A percentile compares a stretch with the other conserved stretches of the same genome.
These are phyloP conservation scores for Xylaria sp. DNA, from an alignment of 2,329 filamentous ascomycete species.

Conservation along the genomic window DNA sequence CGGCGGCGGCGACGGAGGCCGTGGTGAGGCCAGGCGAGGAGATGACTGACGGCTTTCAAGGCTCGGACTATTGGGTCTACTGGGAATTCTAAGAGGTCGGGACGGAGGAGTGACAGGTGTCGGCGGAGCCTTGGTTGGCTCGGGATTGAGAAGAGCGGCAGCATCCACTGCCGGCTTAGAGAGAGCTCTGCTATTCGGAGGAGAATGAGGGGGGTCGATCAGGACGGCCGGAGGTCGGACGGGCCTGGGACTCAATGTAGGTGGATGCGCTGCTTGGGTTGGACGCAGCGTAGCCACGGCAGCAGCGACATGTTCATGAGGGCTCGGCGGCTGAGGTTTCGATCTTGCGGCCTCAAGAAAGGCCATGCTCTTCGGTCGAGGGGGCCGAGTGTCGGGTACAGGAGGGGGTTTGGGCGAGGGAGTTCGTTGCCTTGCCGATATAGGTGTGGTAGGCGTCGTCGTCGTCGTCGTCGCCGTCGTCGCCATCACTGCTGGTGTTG, in stretches of 20 bases:
- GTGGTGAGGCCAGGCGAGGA: constrained; percentile 59
- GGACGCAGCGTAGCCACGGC: constrained; percentile 52
- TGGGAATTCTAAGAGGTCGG: constrained; percentile 65
- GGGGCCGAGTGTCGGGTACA: constrained; percentile 49
- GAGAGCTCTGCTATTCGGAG: constrained; percentile 62
- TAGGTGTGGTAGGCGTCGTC: constrained; percentile 18
- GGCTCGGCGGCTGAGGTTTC: constrained; percentile 45
- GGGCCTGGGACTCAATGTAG: constrained; percentile 59
- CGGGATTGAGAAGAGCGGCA: constrained; percentile 60
- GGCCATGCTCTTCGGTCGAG: constrained; percentile 43
- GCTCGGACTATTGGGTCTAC: constrained; percentile 64
- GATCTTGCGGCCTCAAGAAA: constrained; percentile 42
- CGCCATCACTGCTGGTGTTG: constrained; percentile 28
- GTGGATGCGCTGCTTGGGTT: constrained; percentile 56
- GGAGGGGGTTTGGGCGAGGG: constrained; percentile 51
- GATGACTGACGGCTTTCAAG: constrained; percentile 59
- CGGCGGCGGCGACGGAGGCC: constrained; percentile 72
- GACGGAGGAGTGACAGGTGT: constrained; percentile 56
- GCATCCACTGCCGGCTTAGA: constrained; percentile 54
- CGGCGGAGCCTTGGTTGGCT: constrained; percentile 55
- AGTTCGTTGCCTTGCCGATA: constrained; percentile 49
- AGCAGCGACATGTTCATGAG: constrained; percentile 38
- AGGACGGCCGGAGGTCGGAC: constrained; percentile 71
- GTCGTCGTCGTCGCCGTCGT: constrained; percentile 13
- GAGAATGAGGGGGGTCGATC: constrained; percentile 76